Percentiles rank a stretch among this genome's conserved stretches.
Evolutionary conservation across 768 basidiomycete genomes (phyloP).

Genomic region (Antrodiella citrinella): DNA sequence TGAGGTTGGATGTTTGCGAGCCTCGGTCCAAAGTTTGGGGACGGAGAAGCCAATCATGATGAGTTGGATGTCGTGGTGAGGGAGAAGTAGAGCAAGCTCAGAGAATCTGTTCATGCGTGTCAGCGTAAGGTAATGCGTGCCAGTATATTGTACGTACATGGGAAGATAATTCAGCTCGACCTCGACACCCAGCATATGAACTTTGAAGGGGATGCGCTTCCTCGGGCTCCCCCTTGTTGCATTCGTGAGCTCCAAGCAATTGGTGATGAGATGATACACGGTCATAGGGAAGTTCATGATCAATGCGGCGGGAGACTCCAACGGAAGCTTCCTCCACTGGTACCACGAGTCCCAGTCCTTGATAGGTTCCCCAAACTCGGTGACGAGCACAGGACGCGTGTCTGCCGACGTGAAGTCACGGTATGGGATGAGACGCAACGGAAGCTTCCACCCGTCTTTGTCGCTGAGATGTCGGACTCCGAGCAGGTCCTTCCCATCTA

Average conservation of each 20-base stretch:
- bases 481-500: constrained; percentile 6
- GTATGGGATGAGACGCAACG: constrained; percentile 6
- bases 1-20: constrained; percentile 19
- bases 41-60: constrained; percentile 31
- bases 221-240: constrained; percentile 15
- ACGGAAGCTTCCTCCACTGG: constrained; percentile 35
- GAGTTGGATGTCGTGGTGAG: constrained; percentile 36
- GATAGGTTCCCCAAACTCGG: constrained; percentile 4
- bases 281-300: constrained; percentile 37
- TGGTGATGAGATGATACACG: constrained; percentile 30
- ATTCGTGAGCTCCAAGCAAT: constrained; percentile 25
- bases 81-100: constrained; percentile 37
- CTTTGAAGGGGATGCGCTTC: constrained; percentile 20
- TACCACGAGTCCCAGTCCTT: constrained; percentile 37
- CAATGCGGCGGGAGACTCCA: constrained; percentile 34
- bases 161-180: constrained; percentile 33
- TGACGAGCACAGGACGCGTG: constrained; percentile 1
- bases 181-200: constrained; percentile 33
- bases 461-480: constrained; percentile 3
- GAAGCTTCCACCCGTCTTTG: constrained; percentile 6
- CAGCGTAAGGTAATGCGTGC: not conserved
- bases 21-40: constrained; percentile 23
- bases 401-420: not conserved
- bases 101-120: constrained; percentile 30
- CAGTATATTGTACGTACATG: constrained; percentile 23